Conservation (phyloP, 148 eudicot species). For the Rhododendron vialii region DNA sequence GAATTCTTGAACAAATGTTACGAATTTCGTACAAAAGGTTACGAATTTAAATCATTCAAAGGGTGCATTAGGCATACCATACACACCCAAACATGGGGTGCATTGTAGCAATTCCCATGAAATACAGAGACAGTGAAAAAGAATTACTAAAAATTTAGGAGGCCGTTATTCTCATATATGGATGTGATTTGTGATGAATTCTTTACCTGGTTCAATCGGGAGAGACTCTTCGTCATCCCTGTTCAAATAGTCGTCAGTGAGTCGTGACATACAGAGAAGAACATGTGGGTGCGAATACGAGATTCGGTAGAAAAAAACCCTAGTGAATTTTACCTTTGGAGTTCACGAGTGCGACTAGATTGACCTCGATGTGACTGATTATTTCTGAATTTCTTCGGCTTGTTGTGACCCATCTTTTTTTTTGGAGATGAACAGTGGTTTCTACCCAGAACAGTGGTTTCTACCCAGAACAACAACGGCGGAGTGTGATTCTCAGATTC, state of each 20-base stretch:
- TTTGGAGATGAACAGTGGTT: background rate
- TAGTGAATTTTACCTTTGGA: constrained; percentile 5
- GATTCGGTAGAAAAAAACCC: background rate
- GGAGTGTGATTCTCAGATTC: background rate
- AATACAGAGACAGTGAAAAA: background rate
- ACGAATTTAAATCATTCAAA: background rate
- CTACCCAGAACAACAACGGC: background rate
- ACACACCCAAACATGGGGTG: background rate
- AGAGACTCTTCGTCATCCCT: constrained; percentile 58
- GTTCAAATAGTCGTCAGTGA: background rate
- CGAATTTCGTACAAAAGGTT: background rate
- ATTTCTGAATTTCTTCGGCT: constrained; percentile 50
- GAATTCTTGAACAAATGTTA: background rate
- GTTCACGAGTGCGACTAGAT: constrained; percentile 42
- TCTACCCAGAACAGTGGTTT: too few relatives aligned
- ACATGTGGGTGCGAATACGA: background rate
- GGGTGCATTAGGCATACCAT: background rate
- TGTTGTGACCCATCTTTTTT: constrained; percentile 57
- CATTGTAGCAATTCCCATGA: background rate
- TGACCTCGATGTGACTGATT: constrained; percentile 41
- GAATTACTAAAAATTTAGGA: background rate
- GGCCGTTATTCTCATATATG: background rate
- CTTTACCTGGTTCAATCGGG: constrained; percentile 48
- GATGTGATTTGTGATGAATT: too few relatives aligned
- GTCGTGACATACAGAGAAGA: background rate